Percentiles rank a stretch among this genome's conserved stretches.
phyloP scores from a whole-genome alignment of 2,329 filamentous ascomycete genomes.

The Fusarium concolor region DNA sequence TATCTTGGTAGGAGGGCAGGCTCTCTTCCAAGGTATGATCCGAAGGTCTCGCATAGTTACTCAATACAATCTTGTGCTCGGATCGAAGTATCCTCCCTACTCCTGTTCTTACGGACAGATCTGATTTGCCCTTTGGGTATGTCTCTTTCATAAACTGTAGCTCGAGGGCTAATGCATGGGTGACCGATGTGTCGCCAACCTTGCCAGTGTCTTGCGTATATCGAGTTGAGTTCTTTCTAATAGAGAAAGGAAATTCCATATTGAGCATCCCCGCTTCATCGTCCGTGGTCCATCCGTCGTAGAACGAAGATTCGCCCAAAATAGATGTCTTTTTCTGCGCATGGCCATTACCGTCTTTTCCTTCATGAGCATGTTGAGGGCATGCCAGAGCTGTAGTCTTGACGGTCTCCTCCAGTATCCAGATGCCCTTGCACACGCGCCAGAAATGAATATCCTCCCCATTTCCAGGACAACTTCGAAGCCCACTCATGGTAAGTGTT shows the following conservation, averaged over 20 bases:
- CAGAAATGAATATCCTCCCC: slow-evolving; percentile 77
- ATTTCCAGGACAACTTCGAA: slow-evolving; percentile 74
- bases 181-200: slow-evolving; percentile 78
- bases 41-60: slow-evolving; percentile 60
- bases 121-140: slow-evolving; percentile 72
- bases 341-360: not conserved
- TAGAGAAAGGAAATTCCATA: slow-evolving; percentile 75
- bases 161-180: slow-evolving; percentile 87
- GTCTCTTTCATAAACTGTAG: slow-evolving; percentile 94
- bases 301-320: slow-evolving; percentile 82
- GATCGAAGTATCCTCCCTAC: slow-evolving; percentile 90
- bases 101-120: slow-evolving; percentile 82
- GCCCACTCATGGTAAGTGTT: slow-evolving; percentile 59
- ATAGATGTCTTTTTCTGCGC: slow-evolving; percentile 72
- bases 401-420: slow-evolving; percentile 89
- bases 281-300: slow-evolving; percentile 86
- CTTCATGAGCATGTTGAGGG: slow-evolving; percentile 68
- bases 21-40: not conserved
- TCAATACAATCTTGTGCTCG: slow-evolving; percentile 84
- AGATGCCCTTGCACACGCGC: slow-evolving; percentile 89
- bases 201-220: slow-evolving; percentile 82
- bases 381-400: slow-evolving; percentile 82
- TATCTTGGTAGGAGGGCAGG: slow-evolving; percentile 13
- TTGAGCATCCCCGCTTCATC: slow-evolving; percentile 55
- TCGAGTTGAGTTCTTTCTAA: slow-evolving; percentile 53